Conservation (phyloP, 2,329 filamentous ascomycete genomes). For the Colletotrichum salicis region DNA sequence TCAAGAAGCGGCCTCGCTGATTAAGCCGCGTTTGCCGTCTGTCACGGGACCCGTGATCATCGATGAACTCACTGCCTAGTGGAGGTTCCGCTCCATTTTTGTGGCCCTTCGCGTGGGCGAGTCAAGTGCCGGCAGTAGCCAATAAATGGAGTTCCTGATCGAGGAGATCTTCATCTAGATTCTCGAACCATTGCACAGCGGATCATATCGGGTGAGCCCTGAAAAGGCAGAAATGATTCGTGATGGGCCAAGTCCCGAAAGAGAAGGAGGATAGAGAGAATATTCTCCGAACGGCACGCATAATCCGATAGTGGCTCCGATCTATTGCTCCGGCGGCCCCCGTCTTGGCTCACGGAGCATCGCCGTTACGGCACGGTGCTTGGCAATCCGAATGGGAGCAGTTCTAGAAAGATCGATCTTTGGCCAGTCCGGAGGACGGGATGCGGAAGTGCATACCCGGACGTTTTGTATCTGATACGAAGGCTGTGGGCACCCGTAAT, state of each 20-base stretch:
- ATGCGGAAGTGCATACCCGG: neutral
- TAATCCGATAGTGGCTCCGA: neutral
- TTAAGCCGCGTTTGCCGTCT: neutral
- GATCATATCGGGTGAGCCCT: neutral
- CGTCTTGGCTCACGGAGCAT: neutral
- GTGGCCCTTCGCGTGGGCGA: neutral
- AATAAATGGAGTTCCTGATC: neutral
- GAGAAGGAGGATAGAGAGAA: neutral
- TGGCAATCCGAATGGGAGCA: constrained; percentile 1
- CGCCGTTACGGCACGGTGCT: constrained; percentile 11
- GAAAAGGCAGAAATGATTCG: neutral
- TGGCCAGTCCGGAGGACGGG: neutral
- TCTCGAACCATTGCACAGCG: neutral
- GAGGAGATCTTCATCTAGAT: neutral
- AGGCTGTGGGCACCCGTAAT: neutral
- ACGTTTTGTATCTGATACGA: neutral
- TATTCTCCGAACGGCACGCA: neutral
- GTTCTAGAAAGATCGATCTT: neutral
- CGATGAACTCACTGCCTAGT: neutral
- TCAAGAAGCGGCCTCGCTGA: neutral
- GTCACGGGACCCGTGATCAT: neutral
- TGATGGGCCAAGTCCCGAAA: neutral
- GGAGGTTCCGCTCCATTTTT: neutral
- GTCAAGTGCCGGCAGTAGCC: neutral
- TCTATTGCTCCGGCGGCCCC: too few species aligned